Percentiles rank a stretch among this genome's conserved stretches.
phyloP scores from a whole-genome alignment of 495 filamentous ascomycete genomes.

The Penicillium taxi region DNA sequence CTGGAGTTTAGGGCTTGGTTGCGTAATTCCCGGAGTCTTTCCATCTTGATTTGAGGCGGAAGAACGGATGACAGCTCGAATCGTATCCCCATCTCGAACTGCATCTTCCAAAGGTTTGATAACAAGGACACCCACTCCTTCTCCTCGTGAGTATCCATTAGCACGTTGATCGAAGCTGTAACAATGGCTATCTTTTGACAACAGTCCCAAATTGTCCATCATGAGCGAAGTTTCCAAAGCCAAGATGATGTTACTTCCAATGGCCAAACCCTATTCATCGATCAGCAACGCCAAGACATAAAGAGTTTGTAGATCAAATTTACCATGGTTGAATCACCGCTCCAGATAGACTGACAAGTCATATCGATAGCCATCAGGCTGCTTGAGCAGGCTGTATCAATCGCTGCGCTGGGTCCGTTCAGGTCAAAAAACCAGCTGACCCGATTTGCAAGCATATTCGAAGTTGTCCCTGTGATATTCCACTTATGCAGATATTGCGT shows the following conservation, averaged over 20 bases:
- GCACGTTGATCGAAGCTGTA: conserved; percentile 28
- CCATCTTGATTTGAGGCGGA: conserved; percentile 38
- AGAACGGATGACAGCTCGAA: conserved; percentile 36
- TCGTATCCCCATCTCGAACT: conserved; percentile 25
- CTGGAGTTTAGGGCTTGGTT: conserved; percentile 50
- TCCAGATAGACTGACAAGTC: conserved; percentile 37
- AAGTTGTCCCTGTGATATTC: too few relatives aligned
- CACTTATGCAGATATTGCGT: conserved; percentile 10
- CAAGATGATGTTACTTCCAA: neutral
- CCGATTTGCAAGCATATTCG: conserved; percentile 33
- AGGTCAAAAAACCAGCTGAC: conserved; percentile 39
- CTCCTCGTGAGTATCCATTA: conserved; percentile 26
- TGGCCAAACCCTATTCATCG: neutral
- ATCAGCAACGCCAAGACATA: too few relatives aligned
- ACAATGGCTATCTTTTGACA: conserved; percentile 22
- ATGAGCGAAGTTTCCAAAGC: neutral
- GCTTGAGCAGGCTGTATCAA: conserved; percentile 48
- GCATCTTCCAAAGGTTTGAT: conserved; percentile 33
- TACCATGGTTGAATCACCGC: neutral
- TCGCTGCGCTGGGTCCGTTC: conserved; percentile 33
- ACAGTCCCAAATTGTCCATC: neutral
- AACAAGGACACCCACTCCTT: conserved; percentile 19
- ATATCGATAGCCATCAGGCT: conserved; percentile 44
- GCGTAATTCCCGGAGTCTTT: conserved; percentile 19
- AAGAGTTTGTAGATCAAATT: too few relatives aligned